Base-by-base conservation (phyloP, 305 asterid genomes). In the Coffea humblotiana region DNA sequence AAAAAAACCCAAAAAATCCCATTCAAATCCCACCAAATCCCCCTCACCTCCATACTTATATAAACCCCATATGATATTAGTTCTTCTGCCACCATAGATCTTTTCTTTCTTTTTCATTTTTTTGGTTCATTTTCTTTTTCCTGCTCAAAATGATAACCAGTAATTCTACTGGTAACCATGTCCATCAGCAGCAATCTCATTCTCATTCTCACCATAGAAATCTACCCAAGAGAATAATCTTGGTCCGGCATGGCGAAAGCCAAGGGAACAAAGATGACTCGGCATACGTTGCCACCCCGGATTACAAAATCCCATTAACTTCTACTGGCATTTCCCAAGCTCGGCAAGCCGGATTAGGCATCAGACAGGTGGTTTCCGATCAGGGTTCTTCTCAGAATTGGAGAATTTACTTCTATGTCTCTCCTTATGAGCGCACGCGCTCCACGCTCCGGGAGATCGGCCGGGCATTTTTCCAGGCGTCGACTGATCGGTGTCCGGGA, bases 161-260 rank as follows among this genome's bases (percentile, higher is more conserved):
- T 29, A 61, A 61, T n/a, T 35, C 37, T 16, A 64, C 45, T 14
- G 61, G 3, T 16, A 40, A 19, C 79, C 40, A 25, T 69, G 9
- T 47, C 12, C 45, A n/a, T 10, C 76, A 21, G 0, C 56, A 6
- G 18, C 5, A 37, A 37, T 81, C 68, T 18, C 71, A 54, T 25
- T 81, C 68, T 18, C 71, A 54, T 25, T 16, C 32, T 43, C 70
- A 48, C 29, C 83, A 49, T 14, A 85, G 83, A 80, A 78, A 75
- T 80, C 84, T 89, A 23, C 97, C 95, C 0, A 92, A 88, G 84
- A 89, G 95, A 11, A 90, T 92, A 85, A 86, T 92, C 54, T n/a
- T 92, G 75, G 82, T 90, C 68, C 92, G 93, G 21, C 97, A 92
- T 51, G 97, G 93, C 49, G 91, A 92, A 83, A 87, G 89, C 85